Evolutionary conservation across 2,329 filamentous ascomycete species (phyloP), one percentile per base, ranked within the genome.

Genomic region (Diaporthe australafricana): DNA sequence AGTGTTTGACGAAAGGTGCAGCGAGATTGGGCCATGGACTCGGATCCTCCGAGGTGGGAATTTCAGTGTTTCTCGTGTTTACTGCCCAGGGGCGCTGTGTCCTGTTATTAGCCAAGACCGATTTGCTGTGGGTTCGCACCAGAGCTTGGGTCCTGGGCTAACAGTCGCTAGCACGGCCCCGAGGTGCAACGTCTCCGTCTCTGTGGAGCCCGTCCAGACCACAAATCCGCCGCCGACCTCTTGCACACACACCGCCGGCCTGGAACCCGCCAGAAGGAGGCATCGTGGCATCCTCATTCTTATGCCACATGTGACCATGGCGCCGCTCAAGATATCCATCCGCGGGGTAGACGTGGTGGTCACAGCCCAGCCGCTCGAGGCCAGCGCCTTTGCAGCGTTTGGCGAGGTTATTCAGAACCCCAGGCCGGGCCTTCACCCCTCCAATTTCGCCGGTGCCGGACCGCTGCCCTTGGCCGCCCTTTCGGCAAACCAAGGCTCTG

Each of bases 371-470:
- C 89, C 90, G n/a, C 88, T 98, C 67, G 93, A 90, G 11, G 87
- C 89, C 56, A 84, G 86, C 5, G 84, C 89, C 67, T 98, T 98
- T 82, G 85, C 90, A 17, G 87, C 89, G 53, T 99, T 97, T 81
- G 96, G 96, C 80, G 92, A 93, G 70, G 94, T 96, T 57, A 89
- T 98, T 76, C 85, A 91, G 79, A 94, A 96, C 79, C 94, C 94
- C 40, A 85, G 87, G 73, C 87, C 88, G 53, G 82, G 85, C 78
- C 79, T 90, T 75, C 82, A 87, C 74, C 86, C 89, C 65, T 85
- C 84, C 68, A 82, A 81, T 75, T 77, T 78, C 72, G 71, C 74
- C 52, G 74, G 71, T 40, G 30, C 74, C 32, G 68, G 65, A 2
- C 69, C 52, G n/a, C 79, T 82, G 45, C 84, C 87, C 32, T 80